phyloP scores from a whole-genome alignment of 176 grass and related monocot species.

The Cenchrus purpureus region DNA sequence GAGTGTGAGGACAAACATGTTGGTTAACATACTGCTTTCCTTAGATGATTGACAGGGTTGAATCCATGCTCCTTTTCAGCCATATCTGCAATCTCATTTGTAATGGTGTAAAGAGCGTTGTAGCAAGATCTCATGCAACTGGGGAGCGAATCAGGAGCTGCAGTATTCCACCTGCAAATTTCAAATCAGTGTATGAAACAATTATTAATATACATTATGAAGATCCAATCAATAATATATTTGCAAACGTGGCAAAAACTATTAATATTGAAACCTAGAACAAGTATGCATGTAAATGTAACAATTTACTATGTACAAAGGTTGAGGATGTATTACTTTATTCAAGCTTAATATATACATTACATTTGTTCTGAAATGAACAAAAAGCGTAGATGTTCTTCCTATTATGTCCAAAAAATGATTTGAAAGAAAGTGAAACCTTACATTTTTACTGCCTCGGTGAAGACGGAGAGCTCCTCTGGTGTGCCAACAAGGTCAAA shows the following conservation, averaged over 20 bases:
- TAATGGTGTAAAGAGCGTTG: slow-evolving; percentile 48
- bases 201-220: background rate
- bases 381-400: background rate
- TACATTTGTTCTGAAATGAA: background rate
- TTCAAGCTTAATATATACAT: background rate
- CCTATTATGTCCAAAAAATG: background rate
- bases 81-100: slow-evolving; percentile 53
- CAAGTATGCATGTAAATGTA: too few species aligned
- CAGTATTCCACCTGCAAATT: slow-evolving; percentile 59
- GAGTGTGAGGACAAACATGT: background rate
- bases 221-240: background rate
- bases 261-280: too few species aligned
- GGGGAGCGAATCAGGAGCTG: slow-evolving; percentile 48
- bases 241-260: too few species aligned
- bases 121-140: slow-evolving; percentile 63
- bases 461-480: slow-evolving; percentile 60
- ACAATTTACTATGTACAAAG: background rate
- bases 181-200: background rate
- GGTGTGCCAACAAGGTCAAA: slow-evolving; percentile 59
- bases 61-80: slow-evolving; percentile 43
- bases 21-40: slow-evolving; percentile 43
- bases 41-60: slow-evolving; percentile 47
- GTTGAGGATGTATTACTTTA: background rate
- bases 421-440: background rate
- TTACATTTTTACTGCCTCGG: slow-evolving; percentile 54